phyloP scores from a whole-genome alignment of 1,284 basidiomycete species.

The Ceratobasidium sp. region DNA sequence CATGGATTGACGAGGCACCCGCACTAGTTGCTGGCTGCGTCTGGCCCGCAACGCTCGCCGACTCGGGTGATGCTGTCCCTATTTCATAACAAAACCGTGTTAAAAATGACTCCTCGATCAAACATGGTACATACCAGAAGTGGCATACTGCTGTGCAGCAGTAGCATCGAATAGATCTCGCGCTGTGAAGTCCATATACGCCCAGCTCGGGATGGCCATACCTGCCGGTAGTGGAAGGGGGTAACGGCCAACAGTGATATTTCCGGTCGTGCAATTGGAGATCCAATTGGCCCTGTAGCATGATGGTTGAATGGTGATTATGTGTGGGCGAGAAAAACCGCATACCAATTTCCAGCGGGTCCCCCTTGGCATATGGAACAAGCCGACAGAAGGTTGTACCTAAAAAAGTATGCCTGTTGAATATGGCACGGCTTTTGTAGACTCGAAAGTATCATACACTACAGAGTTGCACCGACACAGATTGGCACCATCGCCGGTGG shows the following conservation, averaged over 20 bases:
- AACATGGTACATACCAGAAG: neutral
- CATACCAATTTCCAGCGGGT: conserved; percentile 16
- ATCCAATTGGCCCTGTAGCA: conserved; percentile 27
- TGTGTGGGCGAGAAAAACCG: neutral
- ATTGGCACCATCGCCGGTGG: conserved; percentile 33
- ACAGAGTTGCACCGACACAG: conserved; percentile 49
- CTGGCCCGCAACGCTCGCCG: conserved; percentile 15
- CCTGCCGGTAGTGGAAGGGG: conserved; percentile 26
- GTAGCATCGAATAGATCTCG: conserved; percentile 25
- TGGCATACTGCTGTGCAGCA: conserved; percentile 21
- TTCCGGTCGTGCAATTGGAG: conserved; percentile 20
- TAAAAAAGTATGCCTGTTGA: too few species aligned
- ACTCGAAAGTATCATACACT: conserved; percentile 46
- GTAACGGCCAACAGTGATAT: conserved; percentile 23
- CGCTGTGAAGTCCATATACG: conserved; percentile 31
- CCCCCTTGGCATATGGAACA: conserved; percentile 50
- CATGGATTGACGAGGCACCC: neutral
- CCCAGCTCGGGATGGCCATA: conserved; percentile 38
- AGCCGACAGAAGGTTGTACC: conserved; percentile 49
- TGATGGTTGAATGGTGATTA: neutral
- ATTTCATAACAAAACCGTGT: neutral
- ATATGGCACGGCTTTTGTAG: neutral
- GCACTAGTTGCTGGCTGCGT: neutral
- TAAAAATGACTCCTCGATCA: neutral
- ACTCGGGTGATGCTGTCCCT: conserved; percentile 24